phyloP scores from a whole-genome alignment of 306 rosid species.

The Ochetophila trinervis region DNA sequence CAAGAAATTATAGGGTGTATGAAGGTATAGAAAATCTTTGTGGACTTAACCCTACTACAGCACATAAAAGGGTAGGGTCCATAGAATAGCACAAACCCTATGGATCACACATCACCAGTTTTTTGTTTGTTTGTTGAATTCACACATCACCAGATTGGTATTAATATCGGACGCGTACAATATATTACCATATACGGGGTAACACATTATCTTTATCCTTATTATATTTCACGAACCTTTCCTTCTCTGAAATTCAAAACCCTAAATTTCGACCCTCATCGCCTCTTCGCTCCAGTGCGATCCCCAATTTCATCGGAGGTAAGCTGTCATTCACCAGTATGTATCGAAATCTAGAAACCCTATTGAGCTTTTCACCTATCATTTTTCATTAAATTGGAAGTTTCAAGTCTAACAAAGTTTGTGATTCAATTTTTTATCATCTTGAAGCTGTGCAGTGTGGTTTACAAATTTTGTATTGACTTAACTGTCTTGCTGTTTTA shows the following conservation, averaged over 20 bases:
- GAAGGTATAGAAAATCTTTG: no score
- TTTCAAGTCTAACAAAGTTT: background rate
- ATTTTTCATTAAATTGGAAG: background rate
- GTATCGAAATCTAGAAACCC: background rate
- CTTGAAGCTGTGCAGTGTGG: background rate
- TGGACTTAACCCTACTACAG: no score
- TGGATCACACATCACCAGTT: no score
- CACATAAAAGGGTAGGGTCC: no score
- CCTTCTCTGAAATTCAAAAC: slow-evolving; percentile 25
- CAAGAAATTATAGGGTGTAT: no score
- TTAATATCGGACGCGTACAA: no score
- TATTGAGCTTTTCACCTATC: no score
- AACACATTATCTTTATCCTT: background rate
- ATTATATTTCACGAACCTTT: background rate
- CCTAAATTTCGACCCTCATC: slow-evolving; percentile 28
- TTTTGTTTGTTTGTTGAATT: no score
- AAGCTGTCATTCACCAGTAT: background rate
- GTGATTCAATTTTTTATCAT: background rate
- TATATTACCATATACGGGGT: background rate
- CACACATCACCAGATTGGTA: no score
- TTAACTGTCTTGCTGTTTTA: background rate
- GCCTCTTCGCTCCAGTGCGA: slow-evolving; percentile 30
- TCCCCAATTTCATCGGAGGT: slow-evolving; percentile 36
- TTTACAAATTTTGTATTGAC: background rate
- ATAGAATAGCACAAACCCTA: no score